These are phyloP conservation scores for Suhomyces kilbournensis DNA, from an alignment of 805 yeast genomes.

Conservation along the genomic window DNA sequence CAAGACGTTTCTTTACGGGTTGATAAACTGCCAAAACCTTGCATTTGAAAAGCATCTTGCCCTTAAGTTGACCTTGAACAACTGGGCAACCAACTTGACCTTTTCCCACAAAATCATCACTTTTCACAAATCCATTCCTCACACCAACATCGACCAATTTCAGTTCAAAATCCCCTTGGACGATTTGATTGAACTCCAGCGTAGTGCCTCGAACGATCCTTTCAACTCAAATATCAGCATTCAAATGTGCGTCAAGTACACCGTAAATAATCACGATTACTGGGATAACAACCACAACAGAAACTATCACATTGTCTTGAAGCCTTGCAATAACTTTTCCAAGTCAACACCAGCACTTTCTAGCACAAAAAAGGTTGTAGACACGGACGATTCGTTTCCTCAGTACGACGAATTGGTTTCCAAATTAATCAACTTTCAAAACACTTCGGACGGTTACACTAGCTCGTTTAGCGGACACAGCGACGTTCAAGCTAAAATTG, in stretches of 20 bases:
- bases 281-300: slow-evolving; percentile 40
- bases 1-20: slow-evolving; percentile 17
- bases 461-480: background rate
- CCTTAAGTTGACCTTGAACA: slow-evolving; percentile 49
- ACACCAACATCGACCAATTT: slow-evolving; percentile 43
- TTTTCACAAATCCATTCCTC: slow-evolving; percentile 14
- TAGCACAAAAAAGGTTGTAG: background rate
- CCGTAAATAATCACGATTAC: slow-evolving; percentile 22
- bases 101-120: slow-evolving; percentile 20
- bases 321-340: slow-evolving; percentile 7
- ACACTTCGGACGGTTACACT: background rate
- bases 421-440: slow-evolving; percentile 17
- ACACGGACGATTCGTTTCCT: slow-evolving; percentile 10
- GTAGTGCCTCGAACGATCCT: background rate
- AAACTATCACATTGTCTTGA: slow-evolving; percentile 37
- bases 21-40: slow-evolving; percentile 32
- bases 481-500: slow-evolving; percentile 4
- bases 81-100: slow-evolving; percentile 41
- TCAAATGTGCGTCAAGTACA: slow-evolving; percentile 34
- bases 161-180: slow-evolving; percentile 47
- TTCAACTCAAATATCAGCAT: slow-evolving; percentile 21
- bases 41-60: slow-evolving; percentile 35
- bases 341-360: background rate
- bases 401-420: slow-evolving; percentile 22
- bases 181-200: slow-evolving; percentile 20